Base-by-base conservation (phyloP, 768 basidiomycete genomes). In the Tricholoma flavovirens region DNA sequence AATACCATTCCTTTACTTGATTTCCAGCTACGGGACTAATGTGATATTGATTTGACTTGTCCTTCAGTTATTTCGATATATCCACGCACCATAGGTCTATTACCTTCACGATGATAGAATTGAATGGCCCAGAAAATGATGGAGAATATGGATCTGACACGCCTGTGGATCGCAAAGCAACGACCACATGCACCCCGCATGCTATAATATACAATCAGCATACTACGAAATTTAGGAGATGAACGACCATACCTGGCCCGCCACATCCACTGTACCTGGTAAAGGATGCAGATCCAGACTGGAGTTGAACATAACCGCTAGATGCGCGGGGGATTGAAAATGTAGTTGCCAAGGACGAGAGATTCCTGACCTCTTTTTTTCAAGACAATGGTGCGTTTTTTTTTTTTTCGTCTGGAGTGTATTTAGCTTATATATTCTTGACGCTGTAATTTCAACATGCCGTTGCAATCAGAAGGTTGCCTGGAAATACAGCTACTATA, bases 121-220 rank as follows among this genome's bases (percentile, higher is more conserved):
- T 60, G 71, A 82, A 82, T 14, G 82, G 79, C 9, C 80, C 82
- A 14, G 71, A 65, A 66, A 61, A 83, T 0, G 68, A 55, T 1
- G 81, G 79, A 21, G 79, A 77, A 70, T 69, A 83, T 17, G 83
- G 83, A 64, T 83, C 82, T 9, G 64, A 57, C 14, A 64, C 72
- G 36, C 74, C 81, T 1, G 82, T n/a, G 81, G 54, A 84, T 49
- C 17, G 74, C 67, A 64, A 85, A 84, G 72, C 83, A 84, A 35
- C 83, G 79, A 12, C 83, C 83, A 58, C 83, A 85, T 9, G 79
- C 83, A 66, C 83, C 83, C 14, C 83, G 61, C 83, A 84, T n/a
- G 81, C 82, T 77, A 58, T 51, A 19, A 53, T 42, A 59, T 17
- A 33, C 32, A 0, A 48, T 32, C 14, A 53, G 11, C 21, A 50